Percentiles rank a stretch among this genome's conserved stretches.
phyloP scores from a whole-genome alignment of 768 basidiomycete genomes.

The Lactarius akahatsu region DNA sequence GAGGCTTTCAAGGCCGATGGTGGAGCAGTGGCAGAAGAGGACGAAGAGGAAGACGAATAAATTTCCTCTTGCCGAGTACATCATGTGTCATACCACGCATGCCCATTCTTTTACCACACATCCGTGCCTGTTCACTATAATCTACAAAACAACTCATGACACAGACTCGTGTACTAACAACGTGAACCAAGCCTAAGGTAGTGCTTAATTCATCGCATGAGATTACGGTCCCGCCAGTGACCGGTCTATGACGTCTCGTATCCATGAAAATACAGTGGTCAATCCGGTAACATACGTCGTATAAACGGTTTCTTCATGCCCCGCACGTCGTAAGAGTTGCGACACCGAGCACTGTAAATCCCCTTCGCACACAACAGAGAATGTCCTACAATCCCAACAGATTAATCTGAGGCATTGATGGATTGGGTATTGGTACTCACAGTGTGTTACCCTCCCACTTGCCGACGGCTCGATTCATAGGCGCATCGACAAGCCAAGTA shows the following conservation, averaged over 20 bases:
- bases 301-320: conserved; percentile 15
- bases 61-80: neutral
- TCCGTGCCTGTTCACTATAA: conserved; percentile 1
- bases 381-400: conserved; percentile 12
- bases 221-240: conserved; percentile 13
- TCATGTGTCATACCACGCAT: conserved; percentile 5
- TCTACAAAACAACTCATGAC: neutral
- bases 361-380: conserved; percentile 14
- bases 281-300: conserved; percentile 19
- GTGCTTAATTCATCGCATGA: neutral
- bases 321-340: conserved; percentile 1
- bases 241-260: conserved; percentile 22
- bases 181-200: neutral
- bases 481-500: conserved; percentile 77
- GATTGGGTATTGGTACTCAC: conserved; percentile 46
- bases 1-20: conserved; percentile 80
- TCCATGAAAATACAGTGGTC: conserved; percentile 22
- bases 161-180: conserved; percentile 1
- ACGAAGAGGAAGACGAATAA: conserved; percentile 50
- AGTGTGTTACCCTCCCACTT: conserved; percentile 78
- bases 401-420: neutral
- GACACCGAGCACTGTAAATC: conserved; percentile 25
- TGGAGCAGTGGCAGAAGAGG: conserved; percentile 43
- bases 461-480: conserved; percentile 62
- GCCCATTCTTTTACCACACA: neutral